Conservation (phyloP, 2,329 filamentous ascomycete species). For the Helminthosporium solani region DNA sequence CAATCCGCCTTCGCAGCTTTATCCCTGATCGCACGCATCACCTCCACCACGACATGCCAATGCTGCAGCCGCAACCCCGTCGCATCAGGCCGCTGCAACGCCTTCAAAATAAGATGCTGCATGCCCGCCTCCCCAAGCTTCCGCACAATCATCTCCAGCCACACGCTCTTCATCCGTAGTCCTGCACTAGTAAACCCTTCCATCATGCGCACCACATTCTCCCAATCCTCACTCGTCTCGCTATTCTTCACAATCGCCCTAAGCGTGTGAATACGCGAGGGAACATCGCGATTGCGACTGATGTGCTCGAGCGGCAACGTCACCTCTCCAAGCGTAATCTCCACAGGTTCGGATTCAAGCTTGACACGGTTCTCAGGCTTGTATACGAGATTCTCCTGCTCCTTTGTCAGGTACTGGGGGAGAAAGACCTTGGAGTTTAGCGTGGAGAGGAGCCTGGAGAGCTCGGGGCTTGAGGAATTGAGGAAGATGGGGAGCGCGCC, state of each 20-base stretch:
- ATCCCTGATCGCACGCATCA: slow-evolving; percentile 40
- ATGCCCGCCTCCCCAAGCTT: slow-evolving; percentile 18
- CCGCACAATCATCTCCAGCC: slow-evolving; percentile 24
- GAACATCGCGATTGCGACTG: slow-evolving; percentile 25
- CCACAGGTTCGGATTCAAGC: slow-evolving; percentile 46
- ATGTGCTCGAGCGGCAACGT: slow-evolving; percentile 38
- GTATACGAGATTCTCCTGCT: slow-evolving; percentile 48
- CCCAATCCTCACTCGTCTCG: slow-evolving; percentile 34
- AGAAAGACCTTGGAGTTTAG: slow-evolving; percentile 49
- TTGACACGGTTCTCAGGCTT: slow-evolving; percentile 41
- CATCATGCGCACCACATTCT: slow-evolving; percentile 36
- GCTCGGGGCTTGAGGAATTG: slow-evolving; percentile 43
- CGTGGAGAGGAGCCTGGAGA: slow-evolving; percentile 42
- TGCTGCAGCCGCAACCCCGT: slow-evolving; percentile 28
- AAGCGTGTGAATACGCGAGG: slow-evolving; percentile 14
- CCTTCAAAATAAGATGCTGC: slow-evolving; percentile 33
- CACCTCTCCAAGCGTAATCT: slow-evolving; percentile 44
- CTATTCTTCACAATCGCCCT: slow-evolving; percentile 16
- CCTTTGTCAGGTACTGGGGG: slow-evolving; percentile 44
- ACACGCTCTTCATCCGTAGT: slow-evolving; percentile 12
- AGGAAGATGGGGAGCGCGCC: slow-evolving; percentile 45
- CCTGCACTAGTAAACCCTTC: slow-evolving; percentile 34
- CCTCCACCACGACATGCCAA: slow-evolving; percentile 27
- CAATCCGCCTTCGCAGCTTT: slow-evolving; percentile 38
- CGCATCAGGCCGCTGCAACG: slow-evolving; percentile 25